phyloP scores from a whole-genome alignment of 768 basidiomycete species.

The Leccinum rimulosum region DNA sequence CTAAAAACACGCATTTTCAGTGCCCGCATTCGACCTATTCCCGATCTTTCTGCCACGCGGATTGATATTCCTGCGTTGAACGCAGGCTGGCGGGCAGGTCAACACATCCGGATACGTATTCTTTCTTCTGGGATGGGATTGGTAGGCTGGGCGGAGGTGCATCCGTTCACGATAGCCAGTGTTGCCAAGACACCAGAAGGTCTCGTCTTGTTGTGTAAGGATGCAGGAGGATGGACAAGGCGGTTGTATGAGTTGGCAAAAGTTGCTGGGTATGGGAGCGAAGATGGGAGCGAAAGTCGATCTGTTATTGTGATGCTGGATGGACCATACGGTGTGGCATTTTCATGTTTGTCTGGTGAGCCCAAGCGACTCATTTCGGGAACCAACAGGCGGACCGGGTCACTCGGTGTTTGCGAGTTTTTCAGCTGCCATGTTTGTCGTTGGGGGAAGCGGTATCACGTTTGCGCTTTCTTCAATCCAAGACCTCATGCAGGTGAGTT shows the following conservation, averaged over 20 bases:
- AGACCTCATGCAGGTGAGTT: constrained; percentile 45
- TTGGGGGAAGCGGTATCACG: constrained; percentile 63
- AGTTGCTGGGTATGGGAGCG: constrained; percentile 33
- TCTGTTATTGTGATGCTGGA: constrained; percentile 45
- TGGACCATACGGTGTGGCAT: constrained; percentile 48
- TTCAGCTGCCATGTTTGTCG: constrained; percentile 53
- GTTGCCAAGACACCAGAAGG: constrained; percentile 41
- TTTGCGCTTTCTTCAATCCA: constrained; percentile 50
- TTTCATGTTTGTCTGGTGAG: background rate
- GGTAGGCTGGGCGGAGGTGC: constrained; percentile 41
- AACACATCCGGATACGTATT: constrained; percentile 55
- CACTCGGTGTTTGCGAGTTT: constrained; percentile 48
- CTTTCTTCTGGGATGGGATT: constrained; percentile 40
- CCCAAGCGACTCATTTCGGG: constrained; percentile 3
- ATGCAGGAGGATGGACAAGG: constrained; percentile 49
- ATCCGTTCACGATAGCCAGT: constrained; percentile 54
- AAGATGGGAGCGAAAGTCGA: constrained; percentile 21
- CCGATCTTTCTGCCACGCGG: constrained; percentile 45
- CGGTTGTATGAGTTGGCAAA: constrained; percentile 33
- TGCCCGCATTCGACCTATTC: constrained; percentile 45
- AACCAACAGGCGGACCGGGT: constrained; percentile 37
- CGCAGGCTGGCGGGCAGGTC: constrained; percentile 57
- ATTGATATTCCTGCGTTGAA: constrained; percentile 44
- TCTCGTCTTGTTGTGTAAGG: constrained; percentile 50
- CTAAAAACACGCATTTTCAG: constrained; percentile 43